Percentiles rank a stretch among this genome's conserved stretches.
Conservation (phyloP, 2,329 filamentous ascomycete species). For the Chaetomiaceae sp. region DNA sequence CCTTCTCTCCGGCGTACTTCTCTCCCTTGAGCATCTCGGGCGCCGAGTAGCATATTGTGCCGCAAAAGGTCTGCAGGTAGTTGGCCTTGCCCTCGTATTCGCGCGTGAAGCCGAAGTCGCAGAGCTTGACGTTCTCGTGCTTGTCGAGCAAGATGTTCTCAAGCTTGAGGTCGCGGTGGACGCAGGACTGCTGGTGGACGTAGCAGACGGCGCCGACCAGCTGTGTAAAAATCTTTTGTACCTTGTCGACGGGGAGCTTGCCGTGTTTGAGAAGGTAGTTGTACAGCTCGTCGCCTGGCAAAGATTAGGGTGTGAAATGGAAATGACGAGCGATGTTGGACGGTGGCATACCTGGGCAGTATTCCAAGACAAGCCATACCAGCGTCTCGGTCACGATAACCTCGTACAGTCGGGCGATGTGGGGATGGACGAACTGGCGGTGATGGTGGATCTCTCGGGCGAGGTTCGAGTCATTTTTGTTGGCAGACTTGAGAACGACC, state of each 20-base stretch:
- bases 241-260: slow-evolving; percentile 74
- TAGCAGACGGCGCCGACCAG: slow-evolving; percentile 91
- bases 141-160: slow-evolving; percentile 97
- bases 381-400: slow-evolving; percentile 93
- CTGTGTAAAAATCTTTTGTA: slow-evolving; percentile 93
- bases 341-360: slow-evolving; percentile 67
- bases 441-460: slow-evolving; percentile 98
- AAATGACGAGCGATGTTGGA: neutral
- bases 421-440: slow-evolving; percentile 93
- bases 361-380: slow-evolving; percentile 96
- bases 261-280: slow-evolving; percentile 89
- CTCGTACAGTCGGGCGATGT: slow-evolving; percentile 94
- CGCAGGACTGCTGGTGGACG: slow-evolving; percentile 90
- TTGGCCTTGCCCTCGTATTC: slow-evolving; percentile 95
- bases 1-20: slow-evolving; percentile 96
- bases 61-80: slow-evolving; percentile 95
- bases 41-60: slow-evolving; percentile 94
- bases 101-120: slow-evolving; percentile 95
- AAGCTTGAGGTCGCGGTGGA: slow-evolving; percentile 93
- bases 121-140: slow-evolving; percentile 93
- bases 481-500: slow-evolving; percentile 97
- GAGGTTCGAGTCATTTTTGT: slow-evolving; percentile 91
- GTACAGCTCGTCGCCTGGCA: slow-evolving; percentile 85
- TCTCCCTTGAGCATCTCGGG: slow-evolving; percentile 98
- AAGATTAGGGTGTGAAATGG: neutral